These are phyloP conservation scores for Carpinus viminea DNA, from an alignment of 306 rosid genomes.

Conservation along the genomic window DNA sequence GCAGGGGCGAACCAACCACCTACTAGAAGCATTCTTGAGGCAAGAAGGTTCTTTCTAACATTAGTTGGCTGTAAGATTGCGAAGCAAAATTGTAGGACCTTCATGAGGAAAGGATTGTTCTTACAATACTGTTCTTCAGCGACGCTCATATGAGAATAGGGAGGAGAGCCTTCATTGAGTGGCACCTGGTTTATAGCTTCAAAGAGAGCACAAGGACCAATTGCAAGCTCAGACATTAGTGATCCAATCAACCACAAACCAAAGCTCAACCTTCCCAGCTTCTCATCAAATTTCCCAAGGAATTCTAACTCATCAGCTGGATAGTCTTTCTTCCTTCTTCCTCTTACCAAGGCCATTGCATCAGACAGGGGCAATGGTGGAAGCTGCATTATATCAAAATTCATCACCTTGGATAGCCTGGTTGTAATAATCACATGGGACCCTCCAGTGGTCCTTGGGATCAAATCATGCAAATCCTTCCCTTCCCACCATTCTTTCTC, in stretches of 20 bases:
- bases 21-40: slow-evolving; percentile 71
- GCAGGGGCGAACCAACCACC: slow-evolving; percentile 78
- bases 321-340: slow-evolving; percentile 72
- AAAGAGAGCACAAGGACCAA: slow-evolving; percentile 61
- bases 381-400: slow-evolving; percentile 62
- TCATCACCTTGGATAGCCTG: slow-evolving; percentile 61
- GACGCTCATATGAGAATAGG: slow-evolving; percentile 40
- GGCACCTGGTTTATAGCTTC: slow-evolving; percentile 62
- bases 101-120: slow-evolving; percentile 72
- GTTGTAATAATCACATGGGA: slow-evolving; percentile 80
- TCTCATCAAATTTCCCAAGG: slow-evolving; percentile 61
- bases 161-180: slow-evolving; percentile 48
- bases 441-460: slow-evolving; percentile 76
- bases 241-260: slow-evolving; percentile 76
- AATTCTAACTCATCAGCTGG: slow-evolving; percentile 52
- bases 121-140: slow-evolving; percentile 70
- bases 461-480: slow-evolving; percentile 68
- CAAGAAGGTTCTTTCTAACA: slow-evolving; percentile 47
- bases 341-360: slow-evolving; percentile 72
- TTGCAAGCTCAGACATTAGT: slow-evolving; percentile 64
- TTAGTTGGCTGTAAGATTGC: slow-evolving; percentile 50
- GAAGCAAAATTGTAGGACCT: slow-evolving; percentile 59
- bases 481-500: slow-evolving; percentile 92
- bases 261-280: slow-evolving; percentile 67
- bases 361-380: slow-evolving; percentile 59